phyloP scores from a whole-genome alignment of 306 rosid species.

The Bauhinia variegata region DNA sequence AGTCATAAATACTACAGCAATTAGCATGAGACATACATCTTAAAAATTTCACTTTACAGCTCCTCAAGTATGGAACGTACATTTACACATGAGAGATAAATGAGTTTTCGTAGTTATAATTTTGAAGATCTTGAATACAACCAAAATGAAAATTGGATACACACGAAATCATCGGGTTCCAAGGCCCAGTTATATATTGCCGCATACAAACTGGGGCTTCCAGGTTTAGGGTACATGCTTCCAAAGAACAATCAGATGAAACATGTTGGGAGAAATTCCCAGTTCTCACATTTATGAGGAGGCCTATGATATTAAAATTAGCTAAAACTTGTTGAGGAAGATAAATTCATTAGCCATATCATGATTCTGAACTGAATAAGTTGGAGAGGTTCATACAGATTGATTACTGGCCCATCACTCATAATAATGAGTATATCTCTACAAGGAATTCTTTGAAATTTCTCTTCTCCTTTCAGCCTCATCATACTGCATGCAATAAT shows the following conservation, averaged over 20 bases:
- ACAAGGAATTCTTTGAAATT: conserved; percentile 94
- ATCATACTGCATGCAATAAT: conserved; percentile 48
- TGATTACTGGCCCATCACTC: too few species aligned
- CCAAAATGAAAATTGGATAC: not conserved
- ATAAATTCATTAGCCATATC: too few species aligned
- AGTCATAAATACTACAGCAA: conserved; percentile 3
- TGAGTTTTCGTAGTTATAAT: not conserved
- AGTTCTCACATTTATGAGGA: too few species aligned
- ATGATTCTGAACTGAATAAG: too few species aligned
- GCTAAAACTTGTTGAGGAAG: too few species aligned
- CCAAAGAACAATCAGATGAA: conserved; percentile 9
- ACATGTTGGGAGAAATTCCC: not conserved
- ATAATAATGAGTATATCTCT: conserved; percentile 94
- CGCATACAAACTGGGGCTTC: too few species aligned
- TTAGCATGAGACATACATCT: not conserved
- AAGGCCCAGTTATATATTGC: not conserved
- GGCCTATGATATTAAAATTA: too few species aligned
- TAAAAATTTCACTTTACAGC: too few species aligned
- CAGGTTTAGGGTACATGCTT: too few species aligned
- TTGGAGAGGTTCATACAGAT: too few species aligned
- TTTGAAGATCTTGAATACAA: conserved; percentile 1
- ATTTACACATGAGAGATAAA: not conserved
- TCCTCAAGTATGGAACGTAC: too few species aligned
- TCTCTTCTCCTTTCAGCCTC: conserved; percentile 85
- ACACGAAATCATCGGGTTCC: not conserved